Evolutionary conservation across 352 stramenopile species (phyloP), one percentile per base, ranked within the genome.

Genomic region (Globisporangium megalacanthum): DNA sequence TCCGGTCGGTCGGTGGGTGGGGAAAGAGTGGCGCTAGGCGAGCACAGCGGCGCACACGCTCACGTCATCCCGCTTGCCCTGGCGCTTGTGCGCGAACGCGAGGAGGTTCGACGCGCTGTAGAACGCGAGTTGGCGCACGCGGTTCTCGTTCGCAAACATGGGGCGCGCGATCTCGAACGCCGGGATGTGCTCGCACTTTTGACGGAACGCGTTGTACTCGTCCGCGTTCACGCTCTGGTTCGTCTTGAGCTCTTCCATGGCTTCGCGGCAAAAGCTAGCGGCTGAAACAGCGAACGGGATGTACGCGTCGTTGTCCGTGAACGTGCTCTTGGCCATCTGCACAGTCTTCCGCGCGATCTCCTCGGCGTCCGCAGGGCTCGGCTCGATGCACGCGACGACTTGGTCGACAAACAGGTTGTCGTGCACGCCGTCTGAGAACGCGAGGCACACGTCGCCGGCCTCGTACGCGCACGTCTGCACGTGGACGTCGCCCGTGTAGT

Each of bases 381-480:
- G 62, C n/a, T 75, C 65, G 35, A 94, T 65, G 57, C 72, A 87
- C 33, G 74, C 65, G 22, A 86, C 60, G 14, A 95, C 82, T 61
- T 95, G 79, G 66, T 95, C 86, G 1, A 93, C 78, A 65, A 77
- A 95, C 59, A 95, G 58, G 42, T 95, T 95, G 63, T 95, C 86
- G 60, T 95, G 86, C 45, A 95, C 86, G 20, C 86, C 86, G 56
- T 95, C 86, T 15, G 86, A 94, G 65, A 95, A 95, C 10, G 90
- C 60, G 29, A 95, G 63, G 60, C 84, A 92, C 47, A 92, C 74
- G 56, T 95, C 86, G 4, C 82, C 81, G 10, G 72, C 56, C 58
- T 94, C 77, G 59, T 89, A 95, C 33, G 60, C 44, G 44, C 82
- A 88, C 15, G 70, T 77, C 72, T 95, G 79, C 48, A 95, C 75